Conservation (phyloP, 139 green algal genomes). For the Desmodesmus armatus region DNA sequence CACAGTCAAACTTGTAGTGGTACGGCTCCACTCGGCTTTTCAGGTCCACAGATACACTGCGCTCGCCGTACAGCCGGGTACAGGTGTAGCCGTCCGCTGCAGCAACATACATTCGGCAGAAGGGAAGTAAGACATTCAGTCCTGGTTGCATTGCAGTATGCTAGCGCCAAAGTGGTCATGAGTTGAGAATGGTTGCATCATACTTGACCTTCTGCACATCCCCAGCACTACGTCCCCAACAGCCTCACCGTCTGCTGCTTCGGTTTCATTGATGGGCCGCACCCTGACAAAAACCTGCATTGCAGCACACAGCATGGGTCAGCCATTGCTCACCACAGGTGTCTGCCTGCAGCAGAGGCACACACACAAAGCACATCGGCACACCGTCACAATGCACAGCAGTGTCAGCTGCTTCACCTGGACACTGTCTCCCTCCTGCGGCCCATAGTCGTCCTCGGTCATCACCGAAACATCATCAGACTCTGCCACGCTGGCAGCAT, state of each 20-base stretch:
- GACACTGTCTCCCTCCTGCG: conserved; percentile 36
- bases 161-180: not conserved
- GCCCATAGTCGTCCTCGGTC: conserved; percentile 33
- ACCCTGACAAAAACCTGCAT: conserved; percentile 39
- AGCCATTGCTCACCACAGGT: not conserved
- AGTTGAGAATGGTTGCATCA: not conserved
- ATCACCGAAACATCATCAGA: conserved; percentile 40
- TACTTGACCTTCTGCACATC: not conserved
- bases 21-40: conserved; percentile 37
- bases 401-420: conserved; percentile 19
- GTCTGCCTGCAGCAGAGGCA: not conserved
- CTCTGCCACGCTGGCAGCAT: conserved; percentile 27
- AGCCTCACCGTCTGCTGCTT: conserved; percentile 6
- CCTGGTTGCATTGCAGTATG: not conserved
- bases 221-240: not conserved
- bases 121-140: not conserved
- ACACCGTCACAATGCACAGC: not conserved
- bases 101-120: not conserved
- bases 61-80: conserved; percentile 3
- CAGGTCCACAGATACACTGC: conserved; percentile 28
- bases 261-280: conserved; percentile 17
- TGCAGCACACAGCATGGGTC: not conserved
- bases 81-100: conserved; percentile 38
- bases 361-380: not conserved
- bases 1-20: conserved; percentile 58